Conservation (phyloP, 2,329 filamentous ascomycete species). For the Alternaria angustiovoidea region DNA sequence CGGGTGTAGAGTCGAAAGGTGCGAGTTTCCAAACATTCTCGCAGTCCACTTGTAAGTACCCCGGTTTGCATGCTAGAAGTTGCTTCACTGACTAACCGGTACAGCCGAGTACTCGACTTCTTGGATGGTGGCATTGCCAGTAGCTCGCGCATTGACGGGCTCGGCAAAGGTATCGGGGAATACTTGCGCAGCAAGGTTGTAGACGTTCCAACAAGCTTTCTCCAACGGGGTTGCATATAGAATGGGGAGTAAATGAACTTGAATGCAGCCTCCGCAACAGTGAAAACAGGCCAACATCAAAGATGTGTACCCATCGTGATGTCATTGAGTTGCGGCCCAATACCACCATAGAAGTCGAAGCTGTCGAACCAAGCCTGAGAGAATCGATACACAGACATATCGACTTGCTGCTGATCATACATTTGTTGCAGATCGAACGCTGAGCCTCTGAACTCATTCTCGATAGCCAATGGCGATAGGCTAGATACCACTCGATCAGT, state of each 20-base stretch:
- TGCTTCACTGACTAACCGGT: no score
- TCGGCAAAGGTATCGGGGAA: neutral
- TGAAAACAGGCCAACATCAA: no score
- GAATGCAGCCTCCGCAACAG: no score
- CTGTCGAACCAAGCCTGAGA: conserved; percentile 1
- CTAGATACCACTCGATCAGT: no score
- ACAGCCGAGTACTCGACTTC: neutral
- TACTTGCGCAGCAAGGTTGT: neutral
- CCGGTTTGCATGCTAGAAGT: neutral
- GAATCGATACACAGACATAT: conserved; percentile 1
- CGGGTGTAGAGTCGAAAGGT: conserved; percentile 2
- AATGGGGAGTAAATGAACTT: no score
- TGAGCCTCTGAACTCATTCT: neutral
- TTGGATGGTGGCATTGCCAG: neutral
- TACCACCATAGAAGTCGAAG: neutral
- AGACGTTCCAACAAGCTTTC: neutral
- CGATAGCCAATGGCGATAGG: no score
- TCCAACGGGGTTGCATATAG: no score
- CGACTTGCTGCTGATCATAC: neutral
- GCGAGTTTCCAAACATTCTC: conserved; percentile 5
- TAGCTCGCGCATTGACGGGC: neutral
- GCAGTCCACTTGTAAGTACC: conserved; percentile 6
- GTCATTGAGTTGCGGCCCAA: no score
- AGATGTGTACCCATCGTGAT: no score
- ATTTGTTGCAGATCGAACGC: neutral